Percentiles rank a stretch among this genome's conserved stretches.
Evolutionary conservation across 2,329 filamentous ascomycete genomes (phyloP).

Genomic region (Phyllosticta citrichinensis): DNA sequence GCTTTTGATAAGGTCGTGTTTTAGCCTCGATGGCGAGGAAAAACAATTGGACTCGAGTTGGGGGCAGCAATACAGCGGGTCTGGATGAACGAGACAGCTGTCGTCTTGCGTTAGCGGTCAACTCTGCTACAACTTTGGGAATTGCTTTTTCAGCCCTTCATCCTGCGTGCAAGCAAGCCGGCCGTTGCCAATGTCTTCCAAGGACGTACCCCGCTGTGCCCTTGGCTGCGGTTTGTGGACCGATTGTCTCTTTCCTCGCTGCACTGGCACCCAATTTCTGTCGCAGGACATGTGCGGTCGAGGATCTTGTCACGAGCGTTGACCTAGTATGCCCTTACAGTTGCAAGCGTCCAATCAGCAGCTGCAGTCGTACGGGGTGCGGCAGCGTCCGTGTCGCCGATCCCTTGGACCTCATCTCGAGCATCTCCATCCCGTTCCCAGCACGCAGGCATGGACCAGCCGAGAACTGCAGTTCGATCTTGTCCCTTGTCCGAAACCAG

Average conservation of each 20-base stretch:
- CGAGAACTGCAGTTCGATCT: neutral
- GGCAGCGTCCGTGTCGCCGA: neutral
- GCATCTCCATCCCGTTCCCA: neutral
- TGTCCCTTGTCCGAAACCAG: constrained; percentile 1
- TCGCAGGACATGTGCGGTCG: neutral
- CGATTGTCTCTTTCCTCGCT: neutral
- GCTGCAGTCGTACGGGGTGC: neutral
- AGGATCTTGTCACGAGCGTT: neutral
- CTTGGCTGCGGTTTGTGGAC: neutral
- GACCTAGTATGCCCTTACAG: constrained; percentile 3
- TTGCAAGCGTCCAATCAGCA: neutral
- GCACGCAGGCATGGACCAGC: neutral
- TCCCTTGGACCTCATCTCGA: neutral
- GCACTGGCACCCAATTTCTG: constrained; percentile 8
- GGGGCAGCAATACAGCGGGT: neutral
- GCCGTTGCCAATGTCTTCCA: constrained; percentile 4
- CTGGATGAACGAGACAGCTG: neutral
- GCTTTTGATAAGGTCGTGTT: constrained; percentile 3
- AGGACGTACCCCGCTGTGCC: neutral
- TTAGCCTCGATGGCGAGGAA: neutral
- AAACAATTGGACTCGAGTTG: neutral
- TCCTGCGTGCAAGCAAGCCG: neutral
- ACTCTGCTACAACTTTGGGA: neutral
- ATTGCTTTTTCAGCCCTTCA: neutral
- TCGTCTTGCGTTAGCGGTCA: neutral